Evolutionary conservation across 306 rosid genomes (phyloP), one percentile per base, ranked within the genome.

Genomic region (Lupinus albus): DNA sequence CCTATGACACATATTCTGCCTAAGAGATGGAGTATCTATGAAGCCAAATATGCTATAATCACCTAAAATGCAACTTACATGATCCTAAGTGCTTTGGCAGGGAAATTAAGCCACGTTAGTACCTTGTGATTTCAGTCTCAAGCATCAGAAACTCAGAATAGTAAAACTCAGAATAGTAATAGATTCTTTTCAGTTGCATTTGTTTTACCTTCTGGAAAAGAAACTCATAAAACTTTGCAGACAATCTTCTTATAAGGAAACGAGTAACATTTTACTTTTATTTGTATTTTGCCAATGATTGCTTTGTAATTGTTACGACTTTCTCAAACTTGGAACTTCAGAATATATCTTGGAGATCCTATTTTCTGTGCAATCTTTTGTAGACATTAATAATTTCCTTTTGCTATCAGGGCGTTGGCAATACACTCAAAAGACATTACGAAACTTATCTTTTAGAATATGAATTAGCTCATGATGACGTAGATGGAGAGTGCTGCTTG

Each of bases 401-500:
- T 74, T 74, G 47, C 17, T 70, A 38, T 35, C 92, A 93, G 98
- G 98, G 98, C 71, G 98, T 93, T 64, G 98, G 98, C 64, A 89
- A 93, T 82, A 93, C 98, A 14, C 80, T 93, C 52, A 93, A 93
- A 82, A 80, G 96, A 53, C 98, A 93, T 74, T 93, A 93, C 0
- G 97, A 93, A 78, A 88, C 98, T 17, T 93, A 93, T 75, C 97
- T 89, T 64, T 79, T 89, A 47, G 98, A 93, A 61, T 93, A 93
- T 36, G 97, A 92, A 79, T 79, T 89, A 75, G 88, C 97, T 80
- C 98, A 89, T 56, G 98, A 93, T 61, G 98, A 93, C 41, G 96
- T 89, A 50, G 98, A 93, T 76, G 98, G 98, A 70, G 98, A 89
- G 74, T 93, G 95, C 82, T 93, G 98, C 84, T 87, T 93, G 76